Percentiles rank a stretch among this genome's conserved stretches.
Conservation (phyloP, 1,284 basidiomycete species). For the Lignosus rhinocerotis region DNA sequence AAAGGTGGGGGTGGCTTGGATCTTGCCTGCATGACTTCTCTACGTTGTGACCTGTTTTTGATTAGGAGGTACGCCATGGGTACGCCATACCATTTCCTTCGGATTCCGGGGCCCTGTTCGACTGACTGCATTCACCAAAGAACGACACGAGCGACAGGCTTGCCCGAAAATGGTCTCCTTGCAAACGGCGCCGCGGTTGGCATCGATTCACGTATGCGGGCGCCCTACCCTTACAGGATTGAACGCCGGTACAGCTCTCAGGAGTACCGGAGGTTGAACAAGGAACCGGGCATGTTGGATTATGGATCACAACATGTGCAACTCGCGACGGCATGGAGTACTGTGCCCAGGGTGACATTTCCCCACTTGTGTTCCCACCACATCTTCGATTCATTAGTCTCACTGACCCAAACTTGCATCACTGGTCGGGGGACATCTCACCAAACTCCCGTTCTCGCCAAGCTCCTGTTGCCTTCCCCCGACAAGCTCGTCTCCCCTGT, state of each 20-base stretch:
- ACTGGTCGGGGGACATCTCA: neutral
- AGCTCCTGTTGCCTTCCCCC: neutral
- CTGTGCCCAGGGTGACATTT: neutral
- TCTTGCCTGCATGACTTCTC: neutral
- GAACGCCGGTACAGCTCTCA: conserved; percentile 2
- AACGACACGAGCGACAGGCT: neutral
- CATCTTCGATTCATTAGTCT: conserved; percentile 18
- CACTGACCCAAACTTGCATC: conserved; percentile 4
- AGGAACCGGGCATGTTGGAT: neutral
- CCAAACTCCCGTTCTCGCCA: conserved; percentile 1
- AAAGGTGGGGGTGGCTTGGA: neutral
- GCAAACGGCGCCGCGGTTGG: conserved; percentile 6
- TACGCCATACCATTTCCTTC: neutral
- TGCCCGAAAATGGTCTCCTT: conserved; percentile 9
- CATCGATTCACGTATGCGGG: neutral
- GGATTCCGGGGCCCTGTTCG: neutral
- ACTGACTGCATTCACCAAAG: neutral
- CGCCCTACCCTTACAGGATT: neutral
- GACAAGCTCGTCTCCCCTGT: conserved; percentile 5
- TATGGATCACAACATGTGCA: neutral
- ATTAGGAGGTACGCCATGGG: neutral
- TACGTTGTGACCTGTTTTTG: neutral
- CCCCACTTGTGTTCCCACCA: neutral
- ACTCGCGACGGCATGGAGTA: too few relatives aligned
- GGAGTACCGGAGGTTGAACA: neutral